A percentile compares a stretch with the other conserved stretches of the same genome.
Conservation (phyloP, 106 monocot species). For the Allium sativum region DNA sequence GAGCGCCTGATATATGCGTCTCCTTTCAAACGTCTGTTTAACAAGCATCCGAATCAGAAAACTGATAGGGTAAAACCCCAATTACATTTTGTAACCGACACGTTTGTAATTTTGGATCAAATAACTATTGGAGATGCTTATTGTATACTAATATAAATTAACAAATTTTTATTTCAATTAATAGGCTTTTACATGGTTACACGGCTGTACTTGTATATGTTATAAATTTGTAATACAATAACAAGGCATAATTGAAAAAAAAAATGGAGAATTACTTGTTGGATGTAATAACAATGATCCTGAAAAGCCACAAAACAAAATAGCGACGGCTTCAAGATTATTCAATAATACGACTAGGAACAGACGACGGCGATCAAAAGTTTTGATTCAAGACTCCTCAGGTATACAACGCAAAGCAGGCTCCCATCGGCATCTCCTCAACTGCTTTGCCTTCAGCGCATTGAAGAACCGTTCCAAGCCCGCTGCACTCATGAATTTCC, state of each 20-base stretch:
- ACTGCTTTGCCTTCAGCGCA: not conserved
- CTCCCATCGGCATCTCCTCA: not conserved
- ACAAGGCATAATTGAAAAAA: not conserved
- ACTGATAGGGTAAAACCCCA: too few species aligned
- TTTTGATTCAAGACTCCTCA: not conserved
- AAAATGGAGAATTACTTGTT: not conserved
- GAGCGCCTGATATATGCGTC: too few species aligned
- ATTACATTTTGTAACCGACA: too few species aligned
- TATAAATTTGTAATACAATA: too few species aligned
- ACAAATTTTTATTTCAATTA: too few species aligned
- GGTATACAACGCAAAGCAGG: conserved; percentile 2
- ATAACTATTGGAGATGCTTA: too few species aligned
- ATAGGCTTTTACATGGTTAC: too few species aligned
- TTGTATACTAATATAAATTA: too few species aligned
- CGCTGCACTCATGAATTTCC: not conserved
- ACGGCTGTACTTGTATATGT: too few species aligned
- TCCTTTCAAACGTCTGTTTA: too few species aligned
- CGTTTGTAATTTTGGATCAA: too few species aligned
- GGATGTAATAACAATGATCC: not conserved
- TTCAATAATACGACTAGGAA: not conserved
- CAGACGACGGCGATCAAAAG: not conserved
- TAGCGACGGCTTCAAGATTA: not conserved
- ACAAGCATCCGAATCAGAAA: too few species aligned
- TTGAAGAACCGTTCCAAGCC: not conserved
- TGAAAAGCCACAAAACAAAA: not conserved